Evolutionary conservation across 2,329 filamentous ascomycete species (phyloP).

Genomic region (Fusarium avenaceum): DNA sequence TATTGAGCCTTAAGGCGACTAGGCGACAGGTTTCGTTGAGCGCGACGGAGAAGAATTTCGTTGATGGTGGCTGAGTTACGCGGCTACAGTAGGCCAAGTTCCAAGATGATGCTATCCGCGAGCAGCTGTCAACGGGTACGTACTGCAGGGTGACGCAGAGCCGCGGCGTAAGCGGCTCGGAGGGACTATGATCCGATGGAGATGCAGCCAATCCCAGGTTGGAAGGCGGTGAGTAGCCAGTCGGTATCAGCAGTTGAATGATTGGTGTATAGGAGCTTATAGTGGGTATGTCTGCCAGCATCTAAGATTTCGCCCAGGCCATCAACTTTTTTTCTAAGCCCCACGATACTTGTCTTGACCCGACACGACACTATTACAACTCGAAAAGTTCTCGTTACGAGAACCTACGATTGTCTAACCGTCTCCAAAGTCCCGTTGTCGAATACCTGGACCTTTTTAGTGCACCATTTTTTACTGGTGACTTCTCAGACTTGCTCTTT

Average conservation of each 20-base stretch:
- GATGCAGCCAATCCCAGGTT: neutral
- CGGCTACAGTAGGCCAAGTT: constrained; percentile 39
- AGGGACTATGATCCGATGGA: constrained; percentile 15
- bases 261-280: constrained; percentile 16
- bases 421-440: neutral
- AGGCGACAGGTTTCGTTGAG: neutral
- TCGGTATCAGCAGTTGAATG: constrained; percentile 35
- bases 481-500: neutral
- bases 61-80: constrained; percentile 37
- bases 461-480: neutral
- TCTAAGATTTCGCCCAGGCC: neutral
- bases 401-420: neutral
- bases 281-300: neutral
- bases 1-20: neutral
- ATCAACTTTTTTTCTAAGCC: neutral
- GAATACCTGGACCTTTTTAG: neutral
- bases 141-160: constrained; percentile 33
- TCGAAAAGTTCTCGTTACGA: neutral
- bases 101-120: constrained; percentile 45
- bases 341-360: neutral
- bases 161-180: constrained; percentile 22
- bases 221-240: constrained; percentile 34
- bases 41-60: constrained; percentile 10
- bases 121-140: constrained; percentile 42
- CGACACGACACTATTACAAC: neutral